A percentile compares a stretch with the other conserved stretches of the same genome.
phyloP scores from a whole-genome alignment of 305 asterid species.

The Fraxinus nigra region DNA sequence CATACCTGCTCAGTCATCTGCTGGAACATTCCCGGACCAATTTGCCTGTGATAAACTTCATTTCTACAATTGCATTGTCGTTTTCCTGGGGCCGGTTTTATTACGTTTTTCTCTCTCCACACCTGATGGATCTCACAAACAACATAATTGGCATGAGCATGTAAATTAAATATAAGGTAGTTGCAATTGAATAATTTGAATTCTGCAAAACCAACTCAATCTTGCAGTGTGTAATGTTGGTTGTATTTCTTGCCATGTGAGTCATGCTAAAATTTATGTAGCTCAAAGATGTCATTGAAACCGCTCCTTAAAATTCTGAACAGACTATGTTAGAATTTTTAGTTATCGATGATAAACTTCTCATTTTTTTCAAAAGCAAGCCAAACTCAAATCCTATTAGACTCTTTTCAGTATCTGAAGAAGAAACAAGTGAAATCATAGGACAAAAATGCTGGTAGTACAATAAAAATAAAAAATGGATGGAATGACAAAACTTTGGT shows the following conservation, averaged over 20 bases:
- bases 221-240: background rate
- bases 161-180: slow-evolving; percentile 9
- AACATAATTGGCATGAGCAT: background rate
- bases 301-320: background rate
- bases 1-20: slow-evolving; percentile 98
- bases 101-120: slow-evolving; percentile 91
- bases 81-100: slow-evolving; percentile 94
- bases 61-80: slow-evolving; percentile 95
- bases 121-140: slow-evolving; percentile 47
- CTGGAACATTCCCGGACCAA: slow-evolving; percentile 99
- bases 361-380: background rate
- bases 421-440: background rate
- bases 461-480: background rate
- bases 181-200: background rate
- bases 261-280: background rate
- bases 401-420: background rate
- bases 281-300: background rate
- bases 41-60: slow-evolving; percentile 97
- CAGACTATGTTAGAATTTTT: background rate
- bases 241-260: background rate
- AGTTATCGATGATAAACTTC: background rate
- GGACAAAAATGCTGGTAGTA: background rate
- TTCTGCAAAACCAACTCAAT: background rate
- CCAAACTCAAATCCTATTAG: background rate
- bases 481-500: background rate